phyloP scores from a whole-genome alignment of 1,139 yeast species.

The Wickerhamomyces sp. region DNA sequence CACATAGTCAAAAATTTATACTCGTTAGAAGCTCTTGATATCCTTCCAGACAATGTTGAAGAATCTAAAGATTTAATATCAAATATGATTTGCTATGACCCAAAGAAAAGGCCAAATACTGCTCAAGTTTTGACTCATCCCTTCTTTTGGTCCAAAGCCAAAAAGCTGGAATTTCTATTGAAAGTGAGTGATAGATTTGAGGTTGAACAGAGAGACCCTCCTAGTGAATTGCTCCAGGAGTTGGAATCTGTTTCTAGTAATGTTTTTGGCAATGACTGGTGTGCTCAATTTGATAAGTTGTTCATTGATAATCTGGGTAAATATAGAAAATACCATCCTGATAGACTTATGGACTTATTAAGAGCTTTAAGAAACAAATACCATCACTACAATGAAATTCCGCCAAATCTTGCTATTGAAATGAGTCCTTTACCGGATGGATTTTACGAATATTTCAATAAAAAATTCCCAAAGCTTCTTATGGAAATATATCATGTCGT shows the following conservation, averaged over 20 bases:
- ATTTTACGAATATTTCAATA: slow-evolving; percentile 70
- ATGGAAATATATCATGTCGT: slow-evolving; percentile 73
- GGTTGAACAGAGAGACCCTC: slow-evolving; percentile 82
- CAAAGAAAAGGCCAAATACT: slow-evolving; percentile 72
- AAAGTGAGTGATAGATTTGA: slow-evolving; percentile 91
- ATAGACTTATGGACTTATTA: slow-evolving; percentile 74
- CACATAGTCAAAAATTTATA: slow-evolving; percentile 77
- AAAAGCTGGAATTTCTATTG: slow-evolving; percentile 74
- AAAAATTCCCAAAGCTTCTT: slow-evolving; percentile 71
- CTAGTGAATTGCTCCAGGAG: slow-evolving; percentile 55
- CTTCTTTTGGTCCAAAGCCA: slow-evolving; percentile 74
- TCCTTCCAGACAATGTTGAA: slow-evolving; percentile 39
- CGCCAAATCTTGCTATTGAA: slow-evolving; percentile 49
- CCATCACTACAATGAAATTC: slow-evolving; percentile 90
- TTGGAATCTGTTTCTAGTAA: slow-evolving; percentile 53
- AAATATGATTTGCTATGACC: slow-evolving; percentile 67
- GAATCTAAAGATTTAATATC: slow-evolving; percentile 73
- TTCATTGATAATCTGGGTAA: slow-evolving; percentile 84
- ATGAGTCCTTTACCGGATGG: slow-evolving; percentile 86
- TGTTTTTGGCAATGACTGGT: slow-evolving; percentile 77
- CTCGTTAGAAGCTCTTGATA: slow-evolving; percentile 41
- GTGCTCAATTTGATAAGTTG: slow-evolving; percentile 57
- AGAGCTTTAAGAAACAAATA: slow-evolving; percentile 89
- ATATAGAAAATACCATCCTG: slow-evolving; percentile 81
- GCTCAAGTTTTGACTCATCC: slow-evolving; percentile 73